Evolutionary conservation across 495 filamentous ascomycete genomes (phyloP), one percentile per base, ranked within the genome.

Genomic region (Hyphodiscus hymeniophilus): DNA sequence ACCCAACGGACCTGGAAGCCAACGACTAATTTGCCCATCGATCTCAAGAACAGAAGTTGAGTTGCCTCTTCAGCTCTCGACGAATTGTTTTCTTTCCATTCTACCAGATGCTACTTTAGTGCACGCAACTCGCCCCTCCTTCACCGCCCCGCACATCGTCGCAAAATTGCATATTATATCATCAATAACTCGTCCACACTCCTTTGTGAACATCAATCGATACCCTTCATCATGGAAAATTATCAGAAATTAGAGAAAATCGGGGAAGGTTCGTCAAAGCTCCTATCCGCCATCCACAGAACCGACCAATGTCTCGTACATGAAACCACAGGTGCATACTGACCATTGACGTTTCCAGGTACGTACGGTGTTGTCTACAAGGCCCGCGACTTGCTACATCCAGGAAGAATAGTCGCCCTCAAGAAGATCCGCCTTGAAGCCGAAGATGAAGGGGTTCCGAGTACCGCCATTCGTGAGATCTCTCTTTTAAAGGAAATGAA

Each of bases 221-320:
- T 48, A 57, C 52, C 38, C 10, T 54, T 39, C 59, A 60, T 50
- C 55, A 99, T 99, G 92, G 92, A 99, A 63, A 95, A 96, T 66
- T 99, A 99, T 67, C 89, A 97, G 73, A 96, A 96, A 71, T 84
- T 99, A 49, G 92, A 99, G 74, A 99, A 99, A 72, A 94, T 99
- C 66, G 92, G 92, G 58, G 92, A 99, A 77, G 92, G 92, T 95
- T 66, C 60, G 65, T 43, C 26, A 13, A 43, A 26, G 10, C 38
- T 11, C 10, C 65, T 21, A 30, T 7, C 43, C 24, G 15, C 3
- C 22, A 34, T 3, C 10, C 8, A 24, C n/a, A 41, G 20, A 35
- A 11, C 41, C 42, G 22, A 21, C 5, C 12, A 45, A 4, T 20
- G 41, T 38, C 7, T 39, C 22, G 15, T 11, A 17, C 22, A 21